A percentile compares a stretch with the other conserved stretches of the same genome.
These are phyloP conservation scores for Microbotryum violaceum DNA, from an alignment of 1,284 basidiomycete species.

Conservation along the genomic window DNA sequence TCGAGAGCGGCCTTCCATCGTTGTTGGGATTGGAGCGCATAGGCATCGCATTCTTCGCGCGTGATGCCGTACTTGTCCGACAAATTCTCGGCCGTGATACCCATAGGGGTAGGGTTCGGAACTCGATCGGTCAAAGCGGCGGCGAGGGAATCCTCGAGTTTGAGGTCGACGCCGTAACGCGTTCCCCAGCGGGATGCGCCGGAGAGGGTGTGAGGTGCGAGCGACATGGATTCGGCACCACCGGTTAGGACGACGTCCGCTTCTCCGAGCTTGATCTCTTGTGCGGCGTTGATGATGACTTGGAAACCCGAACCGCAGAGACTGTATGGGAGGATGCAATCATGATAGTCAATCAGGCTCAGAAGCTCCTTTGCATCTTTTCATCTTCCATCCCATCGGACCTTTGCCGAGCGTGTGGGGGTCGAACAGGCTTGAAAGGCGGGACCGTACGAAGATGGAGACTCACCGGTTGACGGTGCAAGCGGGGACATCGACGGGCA, in stretches of 20 bases:
- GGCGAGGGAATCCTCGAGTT: constrained; percentile 51
- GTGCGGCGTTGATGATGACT: constrained; percentile 83
- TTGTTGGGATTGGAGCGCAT: constrained; percentile 41
- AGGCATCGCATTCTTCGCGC: constrained; percentile 70
- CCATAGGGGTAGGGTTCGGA: constrained; percentile 38
- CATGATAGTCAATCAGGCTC: neutral
- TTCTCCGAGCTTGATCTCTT: constrained; percentile 81
- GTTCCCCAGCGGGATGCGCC: constrained; percentile 43
- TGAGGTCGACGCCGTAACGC: constrained; percentile 50
- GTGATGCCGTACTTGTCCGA: constrained; percentile 56
- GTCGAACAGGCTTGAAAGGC: neutral
- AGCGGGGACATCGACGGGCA: constrained; percentile 48
- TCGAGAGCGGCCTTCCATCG: constrained; percentile 43
- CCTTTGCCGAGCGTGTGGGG: neutral
- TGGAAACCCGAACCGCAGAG: constrained; percentile 97
- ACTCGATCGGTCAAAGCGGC: constrained; percentile 49
- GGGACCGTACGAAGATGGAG: neutral
- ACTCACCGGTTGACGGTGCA: constrained; percentile 48
- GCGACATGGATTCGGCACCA: constrained; percentile 97
- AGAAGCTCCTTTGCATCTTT: neutral
- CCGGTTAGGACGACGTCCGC: constrained; percentile 82
- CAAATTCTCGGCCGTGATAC: constrained; percentile 59
- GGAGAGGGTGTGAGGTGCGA: constrained; percentile 59
- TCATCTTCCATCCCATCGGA: neutral
- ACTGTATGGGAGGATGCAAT: constrained; percentile 49